Evolutionary conservation across 2,329 filamentous ascomycete genomes (phyloP), one percentile per base, ranked within the genome.

Genomic region (Mycocentrospora acerina): DNA sequence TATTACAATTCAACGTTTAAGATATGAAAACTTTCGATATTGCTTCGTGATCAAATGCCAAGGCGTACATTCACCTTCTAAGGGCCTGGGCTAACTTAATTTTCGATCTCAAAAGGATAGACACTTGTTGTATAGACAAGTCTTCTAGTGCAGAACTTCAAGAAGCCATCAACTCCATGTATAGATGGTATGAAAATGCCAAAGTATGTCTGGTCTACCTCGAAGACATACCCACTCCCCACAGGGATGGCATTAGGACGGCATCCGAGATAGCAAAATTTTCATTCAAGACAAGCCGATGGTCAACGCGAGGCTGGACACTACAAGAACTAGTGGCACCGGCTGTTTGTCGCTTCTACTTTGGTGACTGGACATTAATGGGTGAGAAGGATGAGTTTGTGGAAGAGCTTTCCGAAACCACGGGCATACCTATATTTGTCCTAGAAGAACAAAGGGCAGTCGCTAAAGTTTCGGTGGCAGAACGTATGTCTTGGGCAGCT

Each of bases 401-500:
- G 7, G 42, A 53, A 15, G 54, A 59, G 16, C 27, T 64, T 4
- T 50, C 50, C 7, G 41, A 48, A 3, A 43, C 47, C n/a, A 62
- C 60, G 10, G 47, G 55, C 7, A 61, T 62, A 10, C 55, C 55
- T 4, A 40, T 51, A 13, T 48, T 42, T 24, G 45, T 57, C 4
- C 41, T 58, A 1, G 52, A 57, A n/a, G 52, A 53, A 3, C 37
- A 46, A 12, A 33, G 46, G 10, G 37, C 43, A 5, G 17, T 48
- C 8, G 46, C 39, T 15, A 51, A 58, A 18, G 42, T 55, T 3
- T 57, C 55, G 0, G 40, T 62, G 3, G 58, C 56, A 3, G 46
- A 60, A 25, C 43, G 58, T 9, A 60, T 61, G 55, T 56, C 55
- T 2, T 66, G 63, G 63, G 54, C 54, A 7, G 48, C 46, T 12